A percentile compares a stretch with the other conserved stretches of the same genome.
These are phyloP conservation scores for Boletellus ananas DNA, from an alignment of 768 basidiomycete species.

Conservation along the genomic window DNA sequence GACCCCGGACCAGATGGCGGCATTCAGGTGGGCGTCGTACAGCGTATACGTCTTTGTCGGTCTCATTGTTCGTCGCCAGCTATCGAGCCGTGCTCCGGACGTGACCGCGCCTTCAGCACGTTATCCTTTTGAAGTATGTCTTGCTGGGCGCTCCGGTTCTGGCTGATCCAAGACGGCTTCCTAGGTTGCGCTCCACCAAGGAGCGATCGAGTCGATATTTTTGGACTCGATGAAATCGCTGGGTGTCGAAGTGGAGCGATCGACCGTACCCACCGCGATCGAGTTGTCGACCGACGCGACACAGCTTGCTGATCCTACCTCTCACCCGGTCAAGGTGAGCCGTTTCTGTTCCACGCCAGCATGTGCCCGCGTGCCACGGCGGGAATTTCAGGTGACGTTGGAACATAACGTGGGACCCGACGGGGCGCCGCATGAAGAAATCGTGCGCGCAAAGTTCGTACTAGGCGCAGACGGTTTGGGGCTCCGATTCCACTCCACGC, in stretches of 20 bases:
- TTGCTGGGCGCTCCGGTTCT: background rate
- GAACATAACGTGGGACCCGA: constrained; percentile 23
- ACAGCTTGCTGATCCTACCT: constrained; percentile 18
- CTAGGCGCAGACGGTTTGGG: constrained; percentile 68
- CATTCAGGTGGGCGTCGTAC: constrained; percentile 44
- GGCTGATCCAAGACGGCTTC: background rate
- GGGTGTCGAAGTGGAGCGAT: constrained; percentile 33
- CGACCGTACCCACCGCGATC: constrained; percentile 26
- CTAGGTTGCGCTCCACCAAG: constrained; percentile 34
- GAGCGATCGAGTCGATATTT: constrained; percentile 33
- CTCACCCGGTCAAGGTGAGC: constrained; percentile 22
- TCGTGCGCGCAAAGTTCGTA: constrained; percentile 69
- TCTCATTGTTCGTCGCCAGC: constrained; percentile 33
- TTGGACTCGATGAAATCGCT: constrained; percentile 30
- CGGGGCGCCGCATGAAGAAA: constrained; percentile 42
- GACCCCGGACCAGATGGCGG: constrained; percentile 59
- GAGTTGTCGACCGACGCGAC: constrained; percentile 26
- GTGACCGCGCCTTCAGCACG: constrained; percentile 58
- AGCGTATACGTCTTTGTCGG: background rate
- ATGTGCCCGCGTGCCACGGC: background rate
- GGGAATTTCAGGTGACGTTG: constrained; percentile 18
- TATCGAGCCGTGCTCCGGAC: constrained; percentile 59
- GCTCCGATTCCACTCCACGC: background rate
- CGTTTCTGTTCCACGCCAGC: background rate
- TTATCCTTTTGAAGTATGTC: constrained; percentile 63